Evolutionary conservation across 306 rosid species (phyloP).

Genomic region (Aeschynomene evenia): DNA sequence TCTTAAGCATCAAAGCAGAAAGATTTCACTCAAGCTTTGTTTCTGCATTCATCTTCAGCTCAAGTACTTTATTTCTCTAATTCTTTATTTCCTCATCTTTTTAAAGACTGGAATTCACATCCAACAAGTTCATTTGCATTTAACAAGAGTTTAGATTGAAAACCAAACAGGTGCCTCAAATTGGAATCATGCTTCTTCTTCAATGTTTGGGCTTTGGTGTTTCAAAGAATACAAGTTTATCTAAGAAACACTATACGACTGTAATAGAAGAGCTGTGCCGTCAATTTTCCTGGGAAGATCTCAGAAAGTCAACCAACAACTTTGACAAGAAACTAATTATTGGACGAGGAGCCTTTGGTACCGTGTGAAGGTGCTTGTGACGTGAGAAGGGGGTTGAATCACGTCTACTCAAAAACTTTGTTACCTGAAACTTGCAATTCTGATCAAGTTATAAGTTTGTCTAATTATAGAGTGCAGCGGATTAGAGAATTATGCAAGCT

Average conservation of each 20-base stretch:
- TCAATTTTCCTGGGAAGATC: conserved; percentile 18
- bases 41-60: background rate
- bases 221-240: background rate
- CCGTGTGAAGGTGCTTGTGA: no score
- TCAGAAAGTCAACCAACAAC: conserved; percentile 29
- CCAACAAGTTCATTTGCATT: no score
- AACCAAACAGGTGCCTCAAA: background rate
- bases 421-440: no score
- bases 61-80: no score
- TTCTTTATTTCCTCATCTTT: no score
- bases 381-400: no score
- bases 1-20: background rate
- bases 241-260: background rate
- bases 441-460: no score
- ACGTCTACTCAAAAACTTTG: no score
- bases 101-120: no score
- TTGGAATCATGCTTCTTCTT: background rate
- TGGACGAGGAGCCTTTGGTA: rapidly evolving
- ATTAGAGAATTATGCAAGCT: no score
- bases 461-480: no score
- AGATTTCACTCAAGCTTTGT: background rate
- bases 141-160: no score
- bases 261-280: conserved; percentile 24
- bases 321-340: background rate
- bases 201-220: background rate